Evolutionary conservation across 352 stramenopile species (phyloP).

Genomic region (Ophiocytium majus): DNA sequence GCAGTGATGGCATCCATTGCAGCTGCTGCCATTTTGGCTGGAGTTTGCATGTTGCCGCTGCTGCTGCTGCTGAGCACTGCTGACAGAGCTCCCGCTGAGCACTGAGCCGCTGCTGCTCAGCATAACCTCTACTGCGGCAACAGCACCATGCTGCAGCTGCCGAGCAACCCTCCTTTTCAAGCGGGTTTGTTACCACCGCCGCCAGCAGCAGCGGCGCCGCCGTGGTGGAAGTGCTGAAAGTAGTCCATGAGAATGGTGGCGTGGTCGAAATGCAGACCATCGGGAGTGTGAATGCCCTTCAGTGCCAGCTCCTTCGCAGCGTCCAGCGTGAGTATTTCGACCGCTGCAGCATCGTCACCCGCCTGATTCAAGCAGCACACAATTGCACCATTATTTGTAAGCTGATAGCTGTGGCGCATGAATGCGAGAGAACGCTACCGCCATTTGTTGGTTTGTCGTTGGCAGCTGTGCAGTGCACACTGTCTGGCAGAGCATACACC

Average conservation of each 20-base stretch:
- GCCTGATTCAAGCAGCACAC: background rate
- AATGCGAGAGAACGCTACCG: background rate
- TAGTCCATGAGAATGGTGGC: conserved; percentile 19
- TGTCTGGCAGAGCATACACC: background rate
- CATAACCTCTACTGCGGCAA: too few species aligned
- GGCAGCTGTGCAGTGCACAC: background rate
- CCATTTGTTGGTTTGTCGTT: background rate
- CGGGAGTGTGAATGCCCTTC: background rate
- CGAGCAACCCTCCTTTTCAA: too few species aligned
- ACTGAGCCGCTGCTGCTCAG: too few species aligned
- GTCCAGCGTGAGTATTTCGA: conserved; percentile 2
- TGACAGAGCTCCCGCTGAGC: too few species aligned
- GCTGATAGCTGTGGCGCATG: background rate
- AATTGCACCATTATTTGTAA: background rate
- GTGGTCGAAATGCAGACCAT: conserved; percentile 20
- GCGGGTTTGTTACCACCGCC: too few species aligned
- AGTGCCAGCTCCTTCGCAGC: background rate
- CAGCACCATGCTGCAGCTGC: too few species aligned
- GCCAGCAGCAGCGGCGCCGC: too few species aligned
- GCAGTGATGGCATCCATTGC: too few species aligned
- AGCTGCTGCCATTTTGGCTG: too few species aligned
- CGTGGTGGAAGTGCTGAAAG: conserved; percentile 14
- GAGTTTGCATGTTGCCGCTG: too few species aligned
- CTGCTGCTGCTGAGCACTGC: too few species aligned
- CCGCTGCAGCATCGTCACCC: conserved; percentile 16